phyloP scores from a whole-genome alignment of 2,329 filamentous ascomycete species.

The Ascochyta koolunga region DNA sequence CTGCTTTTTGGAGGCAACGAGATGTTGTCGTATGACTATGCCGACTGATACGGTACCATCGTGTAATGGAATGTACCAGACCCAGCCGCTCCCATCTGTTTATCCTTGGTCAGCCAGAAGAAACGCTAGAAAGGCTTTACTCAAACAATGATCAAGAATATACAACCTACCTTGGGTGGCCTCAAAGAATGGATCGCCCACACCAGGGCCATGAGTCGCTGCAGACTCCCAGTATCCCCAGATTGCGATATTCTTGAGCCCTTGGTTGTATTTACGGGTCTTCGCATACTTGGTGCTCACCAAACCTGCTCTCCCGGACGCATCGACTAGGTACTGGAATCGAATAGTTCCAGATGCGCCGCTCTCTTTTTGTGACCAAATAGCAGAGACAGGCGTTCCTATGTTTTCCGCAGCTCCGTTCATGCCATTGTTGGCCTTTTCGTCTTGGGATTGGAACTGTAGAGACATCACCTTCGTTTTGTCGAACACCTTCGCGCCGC shows the following conservation, averaged over 20 bases:
- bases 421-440: neutral
- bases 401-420: neutral
- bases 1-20: constrained; percentile 15
- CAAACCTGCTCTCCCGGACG: constrained; percentile 54
- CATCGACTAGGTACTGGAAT: constrained; percentile 59
- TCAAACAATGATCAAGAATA: neutral
- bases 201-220: constrained; percentile 44
- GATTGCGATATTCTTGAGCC: constrained; percentile 57
- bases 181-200: constrained; percentile 54
- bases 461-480: constrained; percentile 13
- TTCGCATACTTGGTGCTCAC: constrained; percentile 58
- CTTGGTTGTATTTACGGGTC: constrained; percentile 55
- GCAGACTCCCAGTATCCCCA: constrained; percentile 57
- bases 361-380: constrained; percentile 11
- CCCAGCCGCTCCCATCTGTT: constrained; percentile 57
- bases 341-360: constrained; percentile 47
- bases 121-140: no score
- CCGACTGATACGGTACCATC: constrained; percentile 45
- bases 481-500: constrained; percentile 28
- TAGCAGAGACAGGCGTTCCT: constrained; percentile 15
- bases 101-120: neutral
- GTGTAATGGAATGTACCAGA: constrained; percentile 59
- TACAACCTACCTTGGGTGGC: constrained; percentile 19
- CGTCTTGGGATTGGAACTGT: constrained; percentile 8
- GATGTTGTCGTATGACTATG: constrained; percentile 11